Base-by-base conservation (phyloP, 2,329 filamentous ascomycete genomes). In the Diplodia corticola region DNA sequence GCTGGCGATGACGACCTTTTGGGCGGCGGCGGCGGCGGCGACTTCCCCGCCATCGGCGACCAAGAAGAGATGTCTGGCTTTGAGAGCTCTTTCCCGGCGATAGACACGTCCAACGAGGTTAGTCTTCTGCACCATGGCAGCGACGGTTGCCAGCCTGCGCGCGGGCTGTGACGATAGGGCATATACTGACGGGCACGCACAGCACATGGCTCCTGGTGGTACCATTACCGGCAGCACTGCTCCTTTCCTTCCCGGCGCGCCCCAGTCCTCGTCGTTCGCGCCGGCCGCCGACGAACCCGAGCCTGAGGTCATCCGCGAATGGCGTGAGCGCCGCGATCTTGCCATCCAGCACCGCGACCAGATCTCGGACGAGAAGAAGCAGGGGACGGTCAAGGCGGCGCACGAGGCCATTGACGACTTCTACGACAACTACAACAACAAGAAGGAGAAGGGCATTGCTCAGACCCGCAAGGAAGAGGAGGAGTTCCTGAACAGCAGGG, bases 401-500 rank as follows among this genome's bases (percentile, higher is more conserved):
- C 92, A 93, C 76, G 87, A 93, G 77, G 95, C 96, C 78, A 96
- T 99, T 70, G 95, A 99, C 78, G 95, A 97, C 78, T 99, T 98
- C 82, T 99, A 99, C 84, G 93, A 97, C 76, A 97, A 97, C 81
- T 99, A 99, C 84, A 98, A 98, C 83, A 89, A 90, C 79, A 97
- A 97, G 83, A 94, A 95, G 79, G 95, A 99, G 78, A 98, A 98
- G 86, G 88, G 87, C 67, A 90, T 97, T 71, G 85, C 90, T 24
- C 92, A 96, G 82, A 95, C 94, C 66, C 88, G 90, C 73, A 90
- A 91, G 78, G 95, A 99, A 73, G 95, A 94, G 6, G 94, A 98
- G 75, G 89, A 97, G 76, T 99, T 98, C 80, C 82, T 98, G 54
- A 89, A 87, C 64, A 93, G 84, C 78, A 88, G 93, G 68, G 94